phyloP scores from a whole-genome alignment of 164 flowering plant genomes.

The Litsea cubeba region DNA sequence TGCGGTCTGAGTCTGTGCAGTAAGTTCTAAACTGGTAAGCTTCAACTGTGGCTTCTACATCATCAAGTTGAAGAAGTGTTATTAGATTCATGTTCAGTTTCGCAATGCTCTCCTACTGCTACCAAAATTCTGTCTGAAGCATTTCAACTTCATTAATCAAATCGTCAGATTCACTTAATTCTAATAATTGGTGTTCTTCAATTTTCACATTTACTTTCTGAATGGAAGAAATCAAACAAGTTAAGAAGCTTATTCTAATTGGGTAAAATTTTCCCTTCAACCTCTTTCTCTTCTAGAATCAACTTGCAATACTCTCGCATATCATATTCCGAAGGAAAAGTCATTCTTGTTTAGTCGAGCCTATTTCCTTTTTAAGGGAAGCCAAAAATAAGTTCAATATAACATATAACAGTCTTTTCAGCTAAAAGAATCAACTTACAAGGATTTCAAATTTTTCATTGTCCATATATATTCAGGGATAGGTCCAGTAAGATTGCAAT shows the following conservation, averaged over 20 bases:
- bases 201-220: background rate
- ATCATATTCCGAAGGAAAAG: background rate
- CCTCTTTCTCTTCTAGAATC: background rate
- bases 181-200: background rate
- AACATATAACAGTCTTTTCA: background rate
- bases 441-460: constrained; percentile 21
- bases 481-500: constrained; percentile 51
- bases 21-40: background rate
- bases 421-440: constrained; percentile 39
- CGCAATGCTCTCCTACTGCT: background rate
- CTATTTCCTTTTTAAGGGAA: background rate
- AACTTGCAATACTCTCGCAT: background rate
- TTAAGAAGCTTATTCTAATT: no score
- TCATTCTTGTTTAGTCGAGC: background rate
- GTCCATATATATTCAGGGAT: constrained; percentile 48
- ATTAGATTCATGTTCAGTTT: background rate
- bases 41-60: background rate
- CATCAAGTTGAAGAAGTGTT: background rate
- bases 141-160: background rate
- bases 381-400: background rate
- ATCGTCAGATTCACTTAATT: no score
- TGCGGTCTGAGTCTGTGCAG: no score
- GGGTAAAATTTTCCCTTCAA: no score
- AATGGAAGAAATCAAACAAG: background rate
- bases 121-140: background rate